Percentiles rank a stretch among this genome's conserved stretches.
Conservation (phyloP, 2,329 filamentous ascomycete species). For the Phialophora macrospora region DNA sequence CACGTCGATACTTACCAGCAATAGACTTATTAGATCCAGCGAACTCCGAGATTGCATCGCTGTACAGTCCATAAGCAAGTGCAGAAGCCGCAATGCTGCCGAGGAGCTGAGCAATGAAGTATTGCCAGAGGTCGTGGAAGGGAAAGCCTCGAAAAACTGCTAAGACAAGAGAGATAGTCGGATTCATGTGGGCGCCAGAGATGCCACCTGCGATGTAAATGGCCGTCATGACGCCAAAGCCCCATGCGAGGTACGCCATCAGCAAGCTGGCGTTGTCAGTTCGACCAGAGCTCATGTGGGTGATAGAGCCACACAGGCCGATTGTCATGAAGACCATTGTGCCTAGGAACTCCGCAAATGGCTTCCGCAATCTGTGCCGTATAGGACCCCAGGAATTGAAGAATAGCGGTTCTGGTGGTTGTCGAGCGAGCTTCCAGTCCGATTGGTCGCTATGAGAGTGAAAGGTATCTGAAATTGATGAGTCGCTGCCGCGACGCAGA, state of each 20-base stretch:
- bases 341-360: slow-evolving; percentile 41
- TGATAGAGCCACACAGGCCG: slow-evolving; percentile 41
- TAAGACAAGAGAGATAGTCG: slow-evolving; percentile 49
- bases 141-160: slow-evolving; percentile 47
- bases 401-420: slow-evolving; percentile 22
- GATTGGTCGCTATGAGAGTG: background rate
- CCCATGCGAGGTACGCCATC: slow-evolving; percentile 40
- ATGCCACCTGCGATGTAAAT: slow-evolving; percentile 55
- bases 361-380: slow-evolving; percentile 40
- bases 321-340: slow-evolving; percentile 43
- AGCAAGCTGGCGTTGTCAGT: slow-evolving; percentile 39
- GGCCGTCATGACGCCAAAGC: slow-evolving; percentile 46
- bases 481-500: background rate
- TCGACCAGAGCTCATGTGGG: slow-evolving; percentile 35
- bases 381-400: slow-evolving; percentile 42
- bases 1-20: background rate
- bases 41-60: slow-evolving; percentile 43
- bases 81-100: slow-evolving; percentile 45
- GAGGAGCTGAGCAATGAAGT: slow-evolving; percentile 45
- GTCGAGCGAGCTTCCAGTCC: background rate
- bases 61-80: slow-evolving; percentile 46
- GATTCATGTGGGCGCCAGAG: slow-evolving; percentile 57
- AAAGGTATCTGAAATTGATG: background rate
- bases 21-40: slow-evolving; percentile 25
- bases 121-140: slow-evolving; percentile 38